A percentile compares a stretch with the other conserved stretches of the same genome.
These are phyloP conservation scores for Suillus alpinus DNA, from an alignment of 768 basidiomycete species.

Conservation along the genomic window DNA sequence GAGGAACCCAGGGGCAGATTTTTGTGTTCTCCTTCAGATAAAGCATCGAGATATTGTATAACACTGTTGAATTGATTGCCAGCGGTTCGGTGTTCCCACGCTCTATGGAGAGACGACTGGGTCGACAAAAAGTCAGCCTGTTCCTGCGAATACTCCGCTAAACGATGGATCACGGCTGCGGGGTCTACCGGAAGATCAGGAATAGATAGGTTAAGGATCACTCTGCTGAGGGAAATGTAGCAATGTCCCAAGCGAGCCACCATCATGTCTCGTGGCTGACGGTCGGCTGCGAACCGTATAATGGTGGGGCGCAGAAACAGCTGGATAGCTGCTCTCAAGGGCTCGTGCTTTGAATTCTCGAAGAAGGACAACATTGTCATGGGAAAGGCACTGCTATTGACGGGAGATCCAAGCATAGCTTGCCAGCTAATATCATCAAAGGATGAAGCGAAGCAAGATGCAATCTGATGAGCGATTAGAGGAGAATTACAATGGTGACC, in stretches of 20 bases:
- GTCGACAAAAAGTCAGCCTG: slow-evolving; percentile 39
- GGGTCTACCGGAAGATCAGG: slow-evolving; percentile 89
- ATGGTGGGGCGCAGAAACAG: slow-evolving; percentile 23
- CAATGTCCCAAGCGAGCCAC: slow-evolving; percentile 39
- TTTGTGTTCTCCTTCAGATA: slow-evolving; percentile 29
- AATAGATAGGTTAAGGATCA: slow-evolving; percentile 70
- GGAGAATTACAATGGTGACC: not conserved
- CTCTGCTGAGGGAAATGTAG: slow-evolving; percentile 61
- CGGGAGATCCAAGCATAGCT: slow-evolving; percentile 9
- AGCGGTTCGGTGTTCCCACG: slow-evolving; percentile 52
- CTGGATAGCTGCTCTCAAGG: slow-evolving; percentile 34
- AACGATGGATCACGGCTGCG: slow-evolving; percentile 56
- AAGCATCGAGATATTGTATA: slow-evolving; percentile 41
- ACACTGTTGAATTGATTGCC: slow-evolving; percentile 56
- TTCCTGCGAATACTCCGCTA: slow-evolving; percentile 40
- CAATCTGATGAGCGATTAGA: slow-evolving; percentile 33
- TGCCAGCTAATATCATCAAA: slow-evolving; percentile 28
- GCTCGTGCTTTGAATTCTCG: slow-evolving; percentile 29
- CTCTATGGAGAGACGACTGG: slow-evolving; percentile 52
- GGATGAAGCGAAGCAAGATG: slow-evolving; percentile 42
- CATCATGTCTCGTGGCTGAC: slow-evolving; percentile 14
- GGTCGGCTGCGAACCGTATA: slow-evolving; percentile 14
- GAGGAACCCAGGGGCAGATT: slow-evolving; percentile 24
- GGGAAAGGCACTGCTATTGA: slow-evolving; percentile 17
- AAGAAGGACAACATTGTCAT: slow-evolving; percentile 29